A percentile compares a stretch with the other conserved stretches of the same genome.
phyloP scores from a whole-genome alignment of 73 alveolate species.

The Paramecium octaurelia region DNA sequence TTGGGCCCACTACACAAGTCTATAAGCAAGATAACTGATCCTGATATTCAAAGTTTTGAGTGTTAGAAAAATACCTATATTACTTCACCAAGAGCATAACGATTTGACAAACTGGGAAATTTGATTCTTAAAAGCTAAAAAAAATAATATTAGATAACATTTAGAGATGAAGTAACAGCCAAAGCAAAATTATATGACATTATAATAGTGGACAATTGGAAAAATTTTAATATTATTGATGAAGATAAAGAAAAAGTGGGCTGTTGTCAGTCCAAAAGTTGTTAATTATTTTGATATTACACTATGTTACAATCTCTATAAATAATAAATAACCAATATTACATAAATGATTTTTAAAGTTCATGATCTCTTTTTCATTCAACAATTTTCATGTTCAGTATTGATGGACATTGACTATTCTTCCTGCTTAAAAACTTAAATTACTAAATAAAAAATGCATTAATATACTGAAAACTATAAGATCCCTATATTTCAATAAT shows the following conservation, averaged over 20 bases:
- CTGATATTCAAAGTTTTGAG: neutral
- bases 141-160: neutral
- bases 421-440: neutral
- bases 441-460: neutral
- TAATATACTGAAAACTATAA: neutral
- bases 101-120: conserved; percentile 28
- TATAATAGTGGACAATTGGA: neutral
- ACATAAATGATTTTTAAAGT: neutral
- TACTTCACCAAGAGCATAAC: neutral
- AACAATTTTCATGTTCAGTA: neutral
- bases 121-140: neutral
- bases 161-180: neutral
- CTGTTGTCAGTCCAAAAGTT: neutral
- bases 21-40: neutral
- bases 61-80: neutral
- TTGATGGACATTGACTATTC: neutral
- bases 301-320: neutral
- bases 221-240: neutral
- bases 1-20: neutral
- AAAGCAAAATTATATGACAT: neutral
- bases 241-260: neutral
- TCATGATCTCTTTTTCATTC: neutral
- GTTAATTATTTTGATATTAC: neutral
- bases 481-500: neutral
- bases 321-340: neutral